A percentile compares a stretch with the other conserved stretches of the same genome.
These are phyloP conservation scores for Puya raimondii DNA, from an alignment of 176 grass and related monocot species.

Conservation along the genomic window DNA sequence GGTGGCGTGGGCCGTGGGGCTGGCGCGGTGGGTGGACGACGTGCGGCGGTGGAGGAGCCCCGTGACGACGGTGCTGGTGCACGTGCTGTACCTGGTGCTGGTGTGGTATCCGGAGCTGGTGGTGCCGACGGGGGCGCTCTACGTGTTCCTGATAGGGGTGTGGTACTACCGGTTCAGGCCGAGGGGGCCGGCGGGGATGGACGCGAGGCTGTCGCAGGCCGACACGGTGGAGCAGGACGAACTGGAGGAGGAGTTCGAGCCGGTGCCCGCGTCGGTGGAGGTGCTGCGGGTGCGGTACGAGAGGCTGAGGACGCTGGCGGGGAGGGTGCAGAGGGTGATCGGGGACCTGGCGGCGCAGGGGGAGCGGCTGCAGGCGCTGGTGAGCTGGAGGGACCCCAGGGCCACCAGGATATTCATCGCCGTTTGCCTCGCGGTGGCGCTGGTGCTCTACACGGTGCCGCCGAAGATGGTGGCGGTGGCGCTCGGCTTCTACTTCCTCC, in stretches of 20 bases:
- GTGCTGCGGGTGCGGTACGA: slow-evolving; percentile 53
- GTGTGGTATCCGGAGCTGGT: slow-evolving; percentile 97
- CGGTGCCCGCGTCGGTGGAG: slow-evolving; percentile 43
- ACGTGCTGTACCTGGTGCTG: slow-evolving; percentile 81
- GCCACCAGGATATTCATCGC: slow-evolving; percentile 87
- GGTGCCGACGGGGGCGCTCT: slow-evolving; percentile 80
- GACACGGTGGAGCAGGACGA: slow-evolving; percentile 85
- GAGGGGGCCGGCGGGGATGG: slow-evolving; percentile 61
- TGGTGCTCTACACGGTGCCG: slow-evolving; percentile 64
- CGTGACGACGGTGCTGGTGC: slow-evolving; percentile 72
- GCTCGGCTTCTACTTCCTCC: slow-evolving; percentile 87
- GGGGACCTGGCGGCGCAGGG: slow-evolving; percentile 94
- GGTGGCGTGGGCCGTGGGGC: slow-evolving; percentile 80
- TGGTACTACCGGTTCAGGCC: slow-evolving; percentile 97
- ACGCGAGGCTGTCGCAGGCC: slow-evolving; percentile 81
- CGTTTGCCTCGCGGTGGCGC: slow-evolving; percentile 68
- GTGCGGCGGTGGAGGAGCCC: slow-evolving; percentile 64
- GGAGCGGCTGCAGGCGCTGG: slow-evolving; percentile 86
- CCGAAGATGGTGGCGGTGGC: slow-evolving; percentile 97
- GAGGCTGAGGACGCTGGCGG: slow-evolving; percentile 59
- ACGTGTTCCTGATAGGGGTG: slow-evolving; percentile 74
- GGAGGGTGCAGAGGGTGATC: slow-evolving; percentile 81
- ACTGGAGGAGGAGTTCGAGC: slow-evolving; percentile 94
- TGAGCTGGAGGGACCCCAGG: slow-evolving; percentile 94
- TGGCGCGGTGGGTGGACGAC: slow-evolving; percentile 78